These are phyloP conservation scores for Lumnitzera racemosa DNA, from an alignment of 345 rosid species.

Conservation along the genomic window DNA sequence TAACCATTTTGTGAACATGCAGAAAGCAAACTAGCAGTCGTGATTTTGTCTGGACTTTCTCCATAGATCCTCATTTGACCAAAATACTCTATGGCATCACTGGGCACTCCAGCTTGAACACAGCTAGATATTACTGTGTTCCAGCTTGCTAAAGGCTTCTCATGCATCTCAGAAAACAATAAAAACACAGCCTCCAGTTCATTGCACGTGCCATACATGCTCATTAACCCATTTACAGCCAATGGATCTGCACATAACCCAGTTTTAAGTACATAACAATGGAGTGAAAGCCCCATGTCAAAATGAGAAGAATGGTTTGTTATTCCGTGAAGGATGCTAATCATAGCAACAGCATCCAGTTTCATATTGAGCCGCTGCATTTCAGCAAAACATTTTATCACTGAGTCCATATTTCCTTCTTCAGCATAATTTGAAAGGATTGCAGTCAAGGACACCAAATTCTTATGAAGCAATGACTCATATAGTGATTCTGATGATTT, in stretches of 20 bases:
- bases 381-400: constrained; percentile 32
- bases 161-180: constrained; percentile 41
- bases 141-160: constrained; percentile 60
- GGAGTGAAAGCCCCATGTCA: constrained; percentile 45
- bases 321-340: constrained; percentile 61
- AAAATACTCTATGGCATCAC: constrained; percentile 43
- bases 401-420: constrained; percentile 34
- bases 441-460: constrained; percentile 61
- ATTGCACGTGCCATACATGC: constrained; percentile 55
- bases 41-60: constrained; percentile 47
- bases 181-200: constrained; percentile 39
- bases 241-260: constrained; percentile 41
- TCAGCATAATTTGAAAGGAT: constrained; percentile 58
- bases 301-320: constrained; percentile 21
- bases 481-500: constrained; percentile 47
- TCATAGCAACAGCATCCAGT: constrained; percentile 68
- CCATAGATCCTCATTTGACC: constrained; percentile 48
- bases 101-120: constrained; percentile 55
- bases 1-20: constrained; percentile 66
- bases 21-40: constrained; percentile 53
- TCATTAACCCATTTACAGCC: constrained; percentile 66
- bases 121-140: constrained; percentile 79
- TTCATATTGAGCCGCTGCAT: constrained; percentile 41
- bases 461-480: constrained; percentile 28
- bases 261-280: constrained; percentile 48